These are phyloP conservation scores for Pythium coloratum DNA, from an alignment of 352 stramenopile species.

Conservation along the genomic window DNA sequence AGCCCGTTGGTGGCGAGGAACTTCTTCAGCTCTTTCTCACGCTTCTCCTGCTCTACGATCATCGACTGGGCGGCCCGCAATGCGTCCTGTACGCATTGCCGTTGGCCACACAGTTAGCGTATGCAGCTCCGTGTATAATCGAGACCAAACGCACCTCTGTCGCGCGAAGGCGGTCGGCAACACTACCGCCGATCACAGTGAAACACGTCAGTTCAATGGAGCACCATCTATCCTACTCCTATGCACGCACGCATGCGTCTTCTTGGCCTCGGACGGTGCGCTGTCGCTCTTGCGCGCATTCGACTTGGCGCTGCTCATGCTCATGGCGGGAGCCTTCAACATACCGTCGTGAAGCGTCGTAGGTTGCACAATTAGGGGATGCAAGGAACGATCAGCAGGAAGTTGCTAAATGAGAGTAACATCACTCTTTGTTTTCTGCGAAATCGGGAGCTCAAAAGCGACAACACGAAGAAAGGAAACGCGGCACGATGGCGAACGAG, in stretches of 20 bases:
- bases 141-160: constrained; percentile 37
- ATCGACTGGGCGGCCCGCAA: constrained; percentile 50
- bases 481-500: constrained; percentile 28
- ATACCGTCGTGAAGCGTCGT: background rate
- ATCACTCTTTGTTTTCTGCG: constrained; percentile 10
- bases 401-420: constrained; percentile 1
- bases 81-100: constrained; percentile 38
- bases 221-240: background rate
- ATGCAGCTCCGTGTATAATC: too few relatives aligned
- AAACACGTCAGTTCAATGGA: background rate
- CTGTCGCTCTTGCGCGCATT: background rate
- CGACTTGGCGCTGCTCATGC: background rate
- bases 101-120: background rate
- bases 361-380: background rate
- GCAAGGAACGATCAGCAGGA: too few relatives aligned
- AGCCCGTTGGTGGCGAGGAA: constrained; percentile 48
- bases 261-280: constrained; percentile 1
- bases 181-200: constrained; percentile 20
- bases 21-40: constrained; percentile 56
- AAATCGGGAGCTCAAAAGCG: constrained; percentile 2
- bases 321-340: background rate
- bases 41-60: constrained; percentile 62
- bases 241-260: background rate
- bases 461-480: background rate
- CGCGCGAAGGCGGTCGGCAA: constrained; percentile 48